Conservation (phyloP, 2,329 filamentous ascomycete species). For the Ceratocystis cubensis region DNA sequence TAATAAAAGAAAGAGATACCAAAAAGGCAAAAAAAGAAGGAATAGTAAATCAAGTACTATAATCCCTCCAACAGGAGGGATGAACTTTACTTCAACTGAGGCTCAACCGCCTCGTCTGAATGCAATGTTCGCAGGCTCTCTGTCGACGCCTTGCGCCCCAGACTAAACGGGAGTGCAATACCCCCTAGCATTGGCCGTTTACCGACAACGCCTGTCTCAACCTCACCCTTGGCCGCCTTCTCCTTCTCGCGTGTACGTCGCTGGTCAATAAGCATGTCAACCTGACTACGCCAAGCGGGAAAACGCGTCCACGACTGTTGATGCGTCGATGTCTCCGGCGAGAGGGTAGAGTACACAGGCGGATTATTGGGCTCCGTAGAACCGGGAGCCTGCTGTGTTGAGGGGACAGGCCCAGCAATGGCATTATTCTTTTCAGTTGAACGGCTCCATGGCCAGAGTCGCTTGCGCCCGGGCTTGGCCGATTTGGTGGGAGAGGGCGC, state of each 20-base stretch:
- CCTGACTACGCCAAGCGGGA: slow-evolving; percentile 6
- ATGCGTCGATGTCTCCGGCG: not conserved
- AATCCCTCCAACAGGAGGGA: not conserved
- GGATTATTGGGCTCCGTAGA: not conserved
- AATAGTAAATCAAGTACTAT: not conserved
- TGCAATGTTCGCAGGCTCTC: slow-evolving; percentile 59
- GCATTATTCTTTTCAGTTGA: not conserved
- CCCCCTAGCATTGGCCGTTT: slow-evolving; percentile 56
- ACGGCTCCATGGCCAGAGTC: slow-evolving; percentile 19
- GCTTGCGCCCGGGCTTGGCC: slow-evolving; percentile 11
- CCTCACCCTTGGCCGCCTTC: slow-evolving; percentile 29
- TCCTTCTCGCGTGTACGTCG: slow-evolving; percentile 15
- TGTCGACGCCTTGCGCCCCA: slow-evolving; percentile 50
- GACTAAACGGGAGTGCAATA: slow-evolving; percentile 60
- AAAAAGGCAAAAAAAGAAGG: slow-evolving; percentile 2
- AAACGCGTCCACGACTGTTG: slow-evolving; percentile 9
- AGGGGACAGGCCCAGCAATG: not conserved
- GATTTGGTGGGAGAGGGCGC: not conserved
- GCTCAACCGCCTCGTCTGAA: slow-evolving; percentile 29
- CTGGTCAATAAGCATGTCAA: slow-evolving; percentile 17
- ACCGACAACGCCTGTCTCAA: slow-evolving; percentile 41
- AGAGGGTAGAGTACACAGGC: slow-evolving; percentile 1
- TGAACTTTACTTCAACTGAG: slow-evolving; percentile 1
- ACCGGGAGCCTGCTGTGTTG: not conserved
- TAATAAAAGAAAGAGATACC: not conserved